Conservation (phyloP, 176 grass and related monocot genomes). For the Calamus simplicifolius region DNA sequence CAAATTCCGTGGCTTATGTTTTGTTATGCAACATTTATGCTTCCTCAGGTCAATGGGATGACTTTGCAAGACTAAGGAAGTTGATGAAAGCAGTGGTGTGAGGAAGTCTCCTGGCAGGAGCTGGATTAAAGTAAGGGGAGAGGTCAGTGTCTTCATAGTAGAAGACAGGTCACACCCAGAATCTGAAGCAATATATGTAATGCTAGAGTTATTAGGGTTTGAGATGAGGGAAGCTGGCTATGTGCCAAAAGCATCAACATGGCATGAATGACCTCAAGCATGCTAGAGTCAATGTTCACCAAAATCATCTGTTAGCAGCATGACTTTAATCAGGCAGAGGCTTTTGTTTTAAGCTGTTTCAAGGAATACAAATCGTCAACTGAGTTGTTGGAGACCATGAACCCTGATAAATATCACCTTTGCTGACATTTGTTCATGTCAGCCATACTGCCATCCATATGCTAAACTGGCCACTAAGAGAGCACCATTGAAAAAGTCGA, state of each 20-base stretch:
- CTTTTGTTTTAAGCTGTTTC: too few species aligned
- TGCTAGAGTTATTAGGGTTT: conserved; percentile 9
- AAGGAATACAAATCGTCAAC: too few species aligned
- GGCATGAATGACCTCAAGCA: not conserved
- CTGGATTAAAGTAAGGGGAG: conserved; percentile 22
- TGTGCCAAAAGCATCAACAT: not conserved
- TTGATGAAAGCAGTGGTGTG: conserved; percentile 16
- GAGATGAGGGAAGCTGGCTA: conserved; percentile 1
- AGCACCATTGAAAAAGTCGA: too few species aligned
- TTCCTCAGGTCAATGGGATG: conserved; percentile 19
- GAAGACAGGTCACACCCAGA: conserved; percentile 20
- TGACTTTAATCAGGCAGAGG: too few species aligned
- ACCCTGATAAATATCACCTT: too few species aligned
- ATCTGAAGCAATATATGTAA: conserved; percentile 14
- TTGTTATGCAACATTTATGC: conserved; percentile 22
- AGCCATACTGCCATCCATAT: too few species aligned
- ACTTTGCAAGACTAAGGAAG: conserved; percentile 19
- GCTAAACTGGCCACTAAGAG: too few species aligned
- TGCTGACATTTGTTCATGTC: too few species aligned
- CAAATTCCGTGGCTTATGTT: conserved; percentile 23
- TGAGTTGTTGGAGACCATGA: too few species aligned
- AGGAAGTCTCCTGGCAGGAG: conserved; percentile 21
- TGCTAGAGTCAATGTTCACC: not conserved
- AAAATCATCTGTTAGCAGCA: too few species aligned
- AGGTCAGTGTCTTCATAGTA: conserved; percentile 15